phyloP scores from a whole-genome alignment of 2,329 filamentous ascomycete genomes.

The Xylariales sp. region DNA sequence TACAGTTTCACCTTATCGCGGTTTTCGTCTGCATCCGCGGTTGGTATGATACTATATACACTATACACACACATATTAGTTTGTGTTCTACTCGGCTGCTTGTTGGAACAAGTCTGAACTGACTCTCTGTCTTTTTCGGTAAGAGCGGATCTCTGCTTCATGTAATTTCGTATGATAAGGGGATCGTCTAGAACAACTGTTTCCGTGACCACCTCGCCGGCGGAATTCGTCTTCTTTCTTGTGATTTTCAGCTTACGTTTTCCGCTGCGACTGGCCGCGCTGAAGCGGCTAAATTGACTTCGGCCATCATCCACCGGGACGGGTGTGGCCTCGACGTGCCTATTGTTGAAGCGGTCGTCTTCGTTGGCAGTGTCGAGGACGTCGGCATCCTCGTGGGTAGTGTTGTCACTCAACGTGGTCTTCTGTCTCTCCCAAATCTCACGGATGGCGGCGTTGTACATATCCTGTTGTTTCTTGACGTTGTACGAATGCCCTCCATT shows the following conservation, averaged over 20 bases:
- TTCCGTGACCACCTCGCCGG: conserved; percentile 71
- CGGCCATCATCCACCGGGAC: conserved; percentile 78
- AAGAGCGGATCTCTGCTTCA: conserved; percentile 78
- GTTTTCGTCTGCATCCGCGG: conserved; percentile 63
- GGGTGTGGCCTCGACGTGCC: conserved; percentile 75
- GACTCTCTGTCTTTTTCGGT: conserved; percentile 80
- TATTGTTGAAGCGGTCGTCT: conserved; percentile 78
- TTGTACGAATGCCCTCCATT: conserved; percentile 98
- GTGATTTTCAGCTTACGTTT: conserved; percentile 80
- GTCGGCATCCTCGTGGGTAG: conserved; percentile 74
- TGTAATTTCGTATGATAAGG: conserved; percentile 88
- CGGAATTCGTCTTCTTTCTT: conserved; percentile 72
- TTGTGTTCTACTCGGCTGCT: conserved; percentile 19
- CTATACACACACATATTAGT: conserved; percentile 57
- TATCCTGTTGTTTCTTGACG: conserved; percentile 90
- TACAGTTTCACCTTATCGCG: conserved; percentile 60
- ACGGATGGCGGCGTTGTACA: conserved; percentile 90
- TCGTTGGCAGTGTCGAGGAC: conserved; percentile 69
- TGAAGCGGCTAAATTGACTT: conserved; percentile 81
- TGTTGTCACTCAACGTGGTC: conserved; percentile 76
- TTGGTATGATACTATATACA: conserved; percentile 62
- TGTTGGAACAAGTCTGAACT: conserved; percentile 52
- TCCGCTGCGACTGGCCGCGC: conserved; percentile 72
- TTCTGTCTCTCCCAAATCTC: conserved; percentile 94
- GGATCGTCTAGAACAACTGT: conserved; percentile 78